phyloP scores from a whole-genome alignment of 352 stramenopile species.

The Achlya hypogyna region DNA sequence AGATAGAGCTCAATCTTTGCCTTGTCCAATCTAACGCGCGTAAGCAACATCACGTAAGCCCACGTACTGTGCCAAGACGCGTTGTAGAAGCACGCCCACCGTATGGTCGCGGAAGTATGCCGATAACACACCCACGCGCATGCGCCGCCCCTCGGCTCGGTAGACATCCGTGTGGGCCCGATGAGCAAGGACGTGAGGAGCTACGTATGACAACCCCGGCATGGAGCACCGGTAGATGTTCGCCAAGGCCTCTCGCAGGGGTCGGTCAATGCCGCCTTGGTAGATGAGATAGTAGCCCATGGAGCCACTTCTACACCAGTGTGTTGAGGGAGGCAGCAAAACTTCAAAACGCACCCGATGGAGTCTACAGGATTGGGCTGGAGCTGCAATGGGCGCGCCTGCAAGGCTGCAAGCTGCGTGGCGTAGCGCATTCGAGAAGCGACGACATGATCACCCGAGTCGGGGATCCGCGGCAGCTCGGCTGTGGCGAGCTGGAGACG shows the following conservation, averaged over 20 bases:
- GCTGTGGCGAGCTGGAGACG: constrained; percentile 24
- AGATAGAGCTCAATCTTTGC: constrained; percentile 28
- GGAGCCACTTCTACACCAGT: constrained; percentile 24
- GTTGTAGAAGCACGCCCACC: constrained; percentile 40
- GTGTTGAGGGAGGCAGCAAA: neutral
- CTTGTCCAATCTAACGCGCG: constrained; percentile 7
- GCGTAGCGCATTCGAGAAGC: neutral
- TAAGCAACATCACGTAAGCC: neutral
- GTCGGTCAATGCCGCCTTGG: constrained; percentile 34
- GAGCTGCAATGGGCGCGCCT: constrained; percentile 5
- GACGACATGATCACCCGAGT: constrained; percentile 20
- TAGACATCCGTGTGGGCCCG: neutral
- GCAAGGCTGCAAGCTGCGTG: neutral
- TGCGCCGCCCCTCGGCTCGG: neutral
- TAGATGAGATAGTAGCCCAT: constrained; percentile 64
- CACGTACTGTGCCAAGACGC: constrained; percentile 28
- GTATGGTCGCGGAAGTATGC: constrained; percentile 46
- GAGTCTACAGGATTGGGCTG: constrained; percentile 22
- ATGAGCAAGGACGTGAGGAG: constrained; percentile 22
- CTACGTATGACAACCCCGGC: constrained; percentile 24
- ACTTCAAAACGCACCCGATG: constrained; percentile 14
- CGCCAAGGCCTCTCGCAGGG: constrained; percentile 31
- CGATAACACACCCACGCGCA: constrained; percentile 46
- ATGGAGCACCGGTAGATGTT: constrained; percentile 30
- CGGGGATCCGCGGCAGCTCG: constrained; percentile 26